A percentile compares a stretch with the other conserved stretches of the same genome.
Evolutionary conservation across 345 rosid species (phyloP).

Genomic region (Bruguiera gymnorhiza): DNA sequence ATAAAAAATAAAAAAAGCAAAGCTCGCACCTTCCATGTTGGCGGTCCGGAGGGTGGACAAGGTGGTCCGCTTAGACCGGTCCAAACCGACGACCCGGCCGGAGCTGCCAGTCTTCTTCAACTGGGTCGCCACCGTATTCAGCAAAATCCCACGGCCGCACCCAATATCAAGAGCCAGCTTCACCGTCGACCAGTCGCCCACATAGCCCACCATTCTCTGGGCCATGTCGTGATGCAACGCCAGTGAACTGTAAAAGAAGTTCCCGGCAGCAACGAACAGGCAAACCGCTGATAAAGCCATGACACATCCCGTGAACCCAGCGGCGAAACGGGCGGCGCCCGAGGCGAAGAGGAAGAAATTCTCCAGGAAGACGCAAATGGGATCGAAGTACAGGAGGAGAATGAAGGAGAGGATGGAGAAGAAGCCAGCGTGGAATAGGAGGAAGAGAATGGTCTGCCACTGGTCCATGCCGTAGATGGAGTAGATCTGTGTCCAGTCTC

Average conservation of each 20-base stretch:
- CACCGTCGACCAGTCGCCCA: slow-evolving; percentile 84
- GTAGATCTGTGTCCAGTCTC: slow-evolving; percentile 95
- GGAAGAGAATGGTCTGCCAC: slow-evolving; percentile 74
- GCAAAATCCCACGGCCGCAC: slow-evolving; percentile 86
- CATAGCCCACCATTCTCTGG: slow-evolving; percentile 76
- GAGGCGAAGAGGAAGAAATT: slow-evolving; percentile 30
- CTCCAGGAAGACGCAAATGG: slow-evolving; percentile 50
- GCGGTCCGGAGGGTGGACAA: slow-evolving; percentile 91
- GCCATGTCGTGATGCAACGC: slow-evolving; percentile 82
- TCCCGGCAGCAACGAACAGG: slow-evolving; percentile 72
- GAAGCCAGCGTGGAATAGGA: slow-evolving; percentile 50
- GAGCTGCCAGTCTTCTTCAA: slow-evolving; percentile 89
- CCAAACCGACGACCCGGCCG: slow-evolving; percentile 93
- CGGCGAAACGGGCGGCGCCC: slow-evolving; percentile 43
- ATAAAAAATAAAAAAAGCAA: not conserved
- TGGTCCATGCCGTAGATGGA: slow-evolving; percentile 90
- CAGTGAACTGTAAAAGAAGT: slow-evolving; percentile 75
- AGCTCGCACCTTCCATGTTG: slow-evolving; percentile 61
- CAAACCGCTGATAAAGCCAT: slow-evolving; percentile 75
- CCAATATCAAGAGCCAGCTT: slow-evolving; percentile 90
- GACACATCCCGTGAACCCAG: slow-evolving; percentile 72
- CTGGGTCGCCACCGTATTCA: slow-evolving; percentile 92
- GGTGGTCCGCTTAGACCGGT: slow-evolving; percentile 68
- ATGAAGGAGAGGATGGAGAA: slow-evolving; percentile 62
- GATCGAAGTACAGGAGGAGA: slow-evolving; percentile 65